Conservation (phyloP, 2,329 filamentous ascomycete species). For the Clonostachys sp. region DNA sequence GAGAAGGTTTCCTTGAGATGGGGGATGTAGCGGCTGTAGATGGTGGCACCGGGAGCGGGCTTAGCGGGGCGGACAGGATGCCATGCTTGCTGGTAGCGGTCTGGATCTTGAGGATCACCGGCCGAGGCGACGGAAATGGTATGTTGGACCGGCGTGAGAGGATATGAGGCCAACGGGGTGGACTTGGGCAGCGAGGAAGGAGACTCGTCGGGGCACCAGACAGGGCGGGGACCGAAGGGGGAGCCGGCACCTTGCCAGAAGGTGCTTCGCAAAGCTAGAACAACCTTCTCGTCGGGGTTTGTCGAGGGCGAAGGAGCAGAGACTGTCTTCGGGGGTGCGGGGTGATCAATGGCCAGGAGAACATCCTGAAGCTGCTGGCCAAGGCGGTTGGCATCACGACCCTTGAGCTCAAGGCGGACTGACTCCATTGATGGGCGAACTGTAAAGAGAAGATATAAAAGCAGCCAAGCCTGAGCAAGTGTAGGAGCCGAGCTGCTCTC, state of each 20-base stretch:
- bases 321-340: conserved; percentile 23
- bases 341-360: conserved; percentile 44
- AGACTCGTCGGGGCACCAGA: conserved; percentile 50
- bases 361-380: conserved; percentile 37
- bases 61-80: conserved; percentile 71
- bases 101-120: conserved; percentile 33
- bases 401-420: conserved; percentile 40
- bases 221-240: conserved; percentile 59
- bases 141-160: conserved; percentile 43
- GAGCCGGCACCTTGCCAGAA: conserved; percentile 71
- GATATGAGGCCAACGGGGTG: conserved; percentile 36
- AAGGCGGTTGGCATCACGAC: conserved; percentile 24
- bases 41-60: conserved; percentile 62
- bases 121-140: conserved; percentile 30
- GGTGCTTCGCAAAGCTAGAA: conserved; percentile 43
- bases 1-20: conserved; percentile 73
- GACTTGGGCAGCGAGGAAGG: conserved; percentile 22
- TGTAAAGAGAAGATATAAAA: conserved; percentile 48
- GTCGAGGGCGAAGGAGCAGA: background rate
- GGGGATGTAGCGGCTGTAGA: conserved; percentile 77
- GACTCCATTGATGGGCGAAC: conserved; percentile 41
- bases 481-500: conserved; percentile 31
- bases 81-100: conserved; percentile 46
- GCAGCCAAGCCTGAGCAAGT: conserved; percentile 46
- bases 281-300: conserved; percentile 20